Evolutionary conservation across 441 rosid species (phyloP), one percentile per base, ranked within the genome.

Genomic region (Daphne laureola): DNA sequence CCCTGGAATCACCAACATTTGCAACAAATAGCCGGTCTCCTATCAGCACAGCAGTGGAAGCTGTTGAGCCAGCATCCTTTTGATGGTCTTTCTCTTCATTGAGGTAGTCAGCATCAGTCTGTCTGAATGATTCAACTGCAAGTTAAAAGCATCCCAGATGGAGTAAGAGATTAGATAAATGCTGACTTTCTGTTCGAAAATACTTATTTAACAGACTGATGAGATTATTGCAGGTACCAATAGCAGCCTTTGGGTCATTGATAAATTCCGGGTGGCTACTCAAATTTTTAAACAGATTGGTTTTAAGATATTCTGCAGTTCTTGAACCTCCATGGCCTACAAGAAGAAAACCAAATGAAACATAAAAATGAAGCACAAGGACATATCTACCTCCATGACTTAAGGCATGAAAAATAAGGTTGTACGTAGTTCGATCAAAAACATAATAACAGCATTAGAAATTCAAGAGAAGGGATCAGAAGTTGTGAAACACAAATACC

Each of bases 1-100:
- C 96, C 77, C 96, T 80, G 58, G 95, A 89, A 74, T 89, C 96
- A 46, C 96, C 96, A 59, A 86, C 96, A 75, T 89, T 89, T 23
- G 92, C 96, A 78, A 83, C 95, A 60, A 86, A 72, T 51, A 89
- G 68, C 60, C 81, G 75, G 55, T 78, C 75, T 35, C 95, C 92
- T 13, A 86, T 53, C 12, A 89, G 84, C 17, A 89, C 62, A 43
- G 82, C 96, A 55, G 94, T 88, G 38, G 94, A 81, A 4, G 96
- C 96, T 46, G 96, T 89, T 43, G 96, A 89, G 14, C 95, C 95
- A 47, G 96, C 69, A 61, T 82, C 87, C 58, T 74, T 80, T 7
- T 82, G 68, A 45, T 82, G 86, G 36, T 71, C 83, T 42, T 63
- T 78, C 67, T 86, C 96, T 57, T 74, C 83, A 63, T 73, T 72